Evolutionary conservation across 805 yeast species (phyloP).

Genomic region (Candida sakaeoensis): DNA sequence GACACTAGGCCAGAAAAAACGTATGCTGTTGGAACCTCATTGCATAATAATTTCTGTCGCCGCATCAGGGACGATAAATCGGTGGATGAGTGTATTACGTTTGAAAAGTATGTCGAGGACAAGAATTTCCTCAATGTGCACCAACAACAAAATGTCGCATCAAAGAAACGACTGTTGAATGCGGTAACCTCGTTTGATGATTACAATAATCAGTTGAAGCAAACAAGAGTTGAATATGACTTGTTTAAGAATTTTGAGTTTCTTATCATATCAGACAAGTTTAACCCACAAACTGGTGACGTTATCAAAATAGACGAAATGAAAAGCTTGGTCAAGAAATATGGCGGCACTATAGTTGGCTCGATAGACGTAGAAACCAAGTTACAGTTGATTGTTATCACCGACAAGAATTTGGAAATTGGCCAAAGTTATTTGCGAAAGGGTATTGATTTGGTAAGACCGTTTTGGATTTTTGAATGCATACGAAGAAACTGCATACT

Average conservation of each 20-base stretch:
- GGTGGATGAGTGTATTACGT: slow-evolving; percentile 50
- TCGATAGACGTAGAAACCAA: slow-evolving; percentile 11
- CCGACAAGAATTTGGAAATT: slow-evolving; percentile 19
- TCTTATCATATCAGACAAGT: slow-evolving; percentile 51
- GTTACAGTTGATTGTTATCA: slow-evolving; percentile 8
- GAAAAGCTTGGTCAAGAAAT: slow-evolving; percentile 30
- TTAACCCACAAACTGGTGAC: slow-evolving; percentile 16
- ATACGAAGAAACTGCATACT: slow-evolving; percentile 39
- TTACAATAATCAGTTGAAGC: slow-evolving; percentile 11
- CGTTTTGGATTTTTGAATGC: slow-evolving; percentile 74
- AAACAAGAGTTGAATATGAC: slow-evolving; percentile 10
- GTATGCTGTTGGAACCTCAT: slow-evolving; percentile 65
- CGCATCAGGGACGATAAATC: slow-evolving; percentile 66
- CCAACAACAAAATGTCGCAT: slow-evolving; percentile 28
- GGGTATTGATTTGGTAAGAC: slow-evolving; percentile 61
- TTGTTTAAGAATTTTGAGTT: slow-evolving; percentile 48
- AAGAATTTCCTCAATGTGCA: slow-evolving; percentile 20
- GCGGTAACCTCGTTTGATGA: slow-evolving; percentile 14
- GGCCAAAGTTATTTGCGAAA: slow-evolving; percentile 20
- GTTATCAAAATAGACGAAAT: slow-evolving; percentile 34
- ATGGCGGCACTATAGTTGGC: slow-evolving; percentile 49
- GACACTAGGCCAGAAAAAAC: slow-evolving; percentile 41
- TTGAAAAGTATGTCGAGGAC: slow-evolving; percentile 48
- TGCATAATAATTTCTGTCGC: slow-evolving; percentile 74
- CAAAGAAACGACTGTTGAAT: slow-evolving; percentile 17